Evolutionary conservation across 345 rosid genomes (phyloP).

Genomic region (Rhizophora apiculata): DNA sequence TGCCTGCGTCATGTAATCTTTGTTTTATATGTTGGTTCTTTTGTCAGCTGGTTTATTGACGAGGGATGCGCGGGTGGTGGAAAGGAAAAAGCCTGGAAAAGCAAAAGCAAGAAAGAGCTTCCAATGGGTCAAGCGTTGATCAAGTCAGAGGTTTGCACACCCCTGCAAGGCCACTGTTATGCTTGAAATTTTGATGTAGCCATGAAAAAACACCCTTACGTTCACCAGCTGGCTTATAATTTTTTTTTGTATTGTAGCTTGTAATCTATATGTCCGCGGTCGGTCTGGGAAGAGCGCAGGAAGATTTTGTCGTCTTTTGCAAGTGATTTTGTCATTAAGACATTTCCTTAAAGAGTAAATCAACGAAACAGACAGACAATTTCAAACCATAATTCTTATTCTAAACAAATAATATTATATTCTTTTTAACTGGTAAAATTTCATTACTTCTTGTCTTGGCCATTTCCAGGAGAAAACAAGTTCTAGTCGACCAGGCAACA

Average conservation of each 20-base stretch:
- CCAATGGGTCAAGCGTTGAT: conserved; percentile 97
- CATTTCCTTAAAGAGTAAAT: too few species aligned
- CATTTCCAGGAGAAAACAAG: too few species aligned
- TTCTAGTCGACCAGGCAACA: too few species aligned
- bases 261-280: not conserved
- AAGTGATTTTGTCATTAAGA: not conserved
- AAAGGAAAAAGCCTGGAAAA: conserved; percentile 96
- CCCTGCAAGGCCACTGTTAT: not conserved
- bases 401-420: too few species aligned
- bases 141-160: conserved; percentile 1
- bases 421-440: too few species aligned
- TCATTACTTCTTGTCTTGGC: too few species aligned
- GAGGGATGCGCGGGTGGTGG: conserved; percentile 91
- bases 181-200: not conserved
- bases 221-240: not conserved
- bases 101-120: conserved; percentile 99
- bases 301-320: not conserved
- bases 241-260: not conserved
- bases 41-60: conserved; percentile 81
- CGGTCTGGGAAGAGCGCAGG: not conserved
- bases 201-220: not conserved
- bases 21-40: not conserved
- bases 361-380: too few species aligned
- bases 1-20: not conserved
- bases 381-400: too few species aligned